Evolutionary conservation across 2,329 filamentous ascomycete genomes (phyloP).

Genomic region (Thielaviopsis populi): DNA sequence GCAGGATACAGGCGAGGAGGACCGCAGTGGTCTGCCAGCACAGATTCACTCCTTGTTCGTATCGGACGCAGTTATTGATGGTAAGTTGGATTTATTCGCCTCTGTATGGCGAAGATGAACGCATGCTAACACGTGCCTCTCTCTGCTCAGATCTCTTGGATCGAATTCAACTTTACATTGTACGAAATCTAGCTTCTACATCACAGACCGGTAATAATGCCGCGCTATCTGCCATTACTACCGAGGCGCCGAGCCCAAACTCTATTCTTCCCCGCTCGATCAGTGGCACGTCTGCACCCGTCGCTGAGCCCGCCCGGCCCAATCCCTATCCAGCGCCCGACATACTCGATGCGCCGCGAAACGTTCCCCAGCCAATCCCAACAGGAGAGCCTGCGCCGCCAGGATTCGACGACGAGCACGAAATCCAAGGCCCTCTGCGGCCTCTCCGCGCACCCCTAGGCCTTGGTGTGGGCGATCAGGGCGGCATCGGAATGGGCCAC

Average conservation of each 20-base stretch:
- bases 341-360: conserved; percentile 5
- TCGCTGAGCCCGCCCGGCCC: conserved; percentile 27
- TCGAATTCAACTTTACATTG: conserved; percentile 60
- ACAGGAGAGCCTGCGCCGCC: conserved; percentile 67
- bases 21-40: conserved; percentile 33
- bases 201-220: conserved; percentile 68
- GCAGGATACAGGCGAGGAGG: conserved; percentile 29
- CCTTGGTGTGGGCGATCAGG: conserved; percentile 28
- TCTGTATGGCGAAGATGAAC: no score
- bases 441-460: conserved; percentile 12
- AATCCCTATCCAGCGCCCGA: conserved; percentile 28
- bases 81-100: conserved; percentile 20
- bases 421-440: conserved; percentile 54
- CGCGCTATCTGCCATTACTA: conserved; percentile 1
- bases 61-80: conserved; percentile 48
- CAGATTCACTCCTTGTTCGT: conserved; percentile 54
- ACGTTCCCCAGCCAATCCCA: conserved; percentile 38
- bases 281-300: conserved; percentile 46
- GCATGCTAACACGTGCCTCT: not conserved
- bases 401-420: conserved; percentile 84
- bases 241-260: conserved; percentile 9
- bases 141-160: conserved; percentile 42
- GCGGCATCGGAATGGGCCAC: conserved; percentile 60
- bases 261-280: conserved; percentile 32
- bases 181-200: conserved; percentile 69